Percentiles rank a stretch among this genome's conserved stretches.
Conservation (phyloP, 2,329 filamentous ascomycete species). For the Aspergillus texensis region DNA sequence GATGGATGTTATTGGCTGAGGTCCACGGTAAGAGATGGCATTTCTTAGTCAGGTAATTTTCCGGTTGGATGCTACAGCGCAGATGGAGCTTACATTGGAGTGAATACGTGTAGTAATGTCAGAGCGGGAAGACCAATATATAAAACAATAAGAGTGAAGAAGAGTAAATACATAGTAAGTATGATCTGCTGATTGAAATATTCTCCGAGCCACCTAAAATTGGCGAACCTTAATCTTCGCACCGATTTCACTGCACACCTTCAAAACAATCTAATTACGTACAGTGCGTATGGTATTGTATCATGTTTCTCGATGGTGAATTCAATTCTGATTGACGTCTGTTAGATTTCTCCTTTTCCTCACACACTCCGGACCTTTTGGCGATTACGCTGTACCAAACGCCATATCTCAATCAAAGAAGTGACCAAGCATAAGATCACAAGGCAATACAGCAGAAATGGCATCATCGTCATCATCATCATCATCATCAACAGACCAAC, state of each 20-base stretch:
- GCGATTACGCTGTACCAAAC: neutral
- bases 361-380: neutral
- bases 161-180: neutral
- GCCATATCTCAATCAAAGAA: neutral
- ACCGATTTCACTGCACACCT: neutral
- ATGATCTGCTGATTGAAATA: slow-evolving; percentile 12
- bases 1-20: neutral
- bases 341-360: neutral
- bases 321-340: neutral
- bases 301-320: neutral
- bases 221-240: neutral
- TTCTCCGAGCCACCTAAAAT: slow-evolving; percentile 10
- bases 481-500: slow-evolving; percentile 7
- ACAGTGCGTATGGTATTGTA: neutral
- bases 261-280: neutral
- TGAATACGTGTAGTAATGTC: neutral
- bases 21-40: neutral
- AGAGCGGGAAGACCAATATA: neutral
- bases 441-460: slow-evolving; percentile 9
- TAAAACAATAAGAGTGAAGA: neutral
- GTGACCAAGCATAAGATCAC: neutral
- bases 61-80: no score
- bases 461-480: slow-evolving; percentile 10
- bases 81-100: neutral
- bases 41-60: neutral